phyloP scores from a whole-genome alignment of 176 grass and related monocot genomes.

The Avena eriantha region DNA sequence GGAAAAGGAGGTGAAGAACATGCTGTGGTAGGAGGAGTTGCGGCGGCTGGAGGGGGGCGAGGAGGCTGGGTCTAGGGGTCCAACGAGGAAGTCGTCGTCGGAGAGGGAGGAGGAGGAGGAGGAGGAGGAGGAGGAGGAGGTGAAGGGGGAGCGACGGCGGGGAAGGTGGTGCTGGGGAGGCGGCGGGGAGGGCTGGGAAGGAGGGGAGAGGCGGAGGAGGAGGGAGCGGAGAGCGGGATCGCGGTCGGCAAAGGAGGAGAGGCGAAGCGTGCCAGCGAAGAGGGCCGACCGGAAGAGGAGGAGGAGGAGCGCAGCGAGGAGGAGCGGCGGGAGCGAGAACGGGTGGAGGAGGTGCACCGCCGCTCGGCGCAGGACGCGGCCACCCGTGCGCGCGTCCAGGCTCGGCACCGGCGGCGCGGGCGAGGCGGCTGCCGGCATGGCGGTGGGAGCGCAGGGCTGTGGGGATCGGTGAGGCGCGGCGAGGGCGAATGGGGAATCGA shows the following conservation, averaged over 20 bases:
- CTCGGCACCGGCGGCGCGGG: slow-evolving; percentile 30
- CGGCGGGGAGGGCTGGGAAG: slow-evolving; percentile 35
- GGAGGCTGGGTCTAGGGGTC: slow-evolving; percentile 52
- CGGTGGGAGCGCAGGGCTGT: neutral
- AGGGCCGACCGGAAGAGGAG: slow-evolving; percentile 79
- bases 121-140: slow-evolving; percentile 58
- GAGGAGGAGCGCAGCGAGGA: slow-evolving; percentile 71
- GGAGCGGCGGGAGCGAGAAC: slow-evolving; percentile 63
- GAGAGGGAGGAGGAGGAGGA: slow-evolving; percentile 56
- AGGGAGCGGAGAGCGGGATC: slow-evolving; percentile 72
- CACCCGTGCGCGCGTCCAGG: slow-evolving; percentile 54
- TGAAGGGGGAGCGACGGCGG: slow-evolving; percentile 65
- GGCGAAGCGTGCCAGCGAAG: slow-evolving; percentile 67
- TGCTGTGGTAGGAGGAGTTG: slow-evolving; percentile 54
- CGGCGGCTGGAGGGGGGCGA: slow-evolving; percentile 46
- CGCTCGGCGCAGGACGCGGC: slow-evolving; percentile 55
- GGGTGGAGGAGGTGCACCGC: slow-evolving; percentile 55
- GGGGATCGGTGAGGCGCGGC: slow-evolving; percentile 37
- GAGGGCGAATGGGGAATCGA: slow-evolving; percentile 54
- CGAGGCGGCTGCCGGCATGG: slow-evolving; percentile 58
- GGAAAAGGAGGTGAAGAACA: slow-evolving; percentile 46
- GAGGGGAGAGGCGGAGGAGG: slow-evolving; percentile 65
- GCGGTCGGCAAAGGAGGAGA: slow-evolving; percentile 64
- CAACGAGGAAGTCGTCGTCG: slow-evolving; percentile 51
- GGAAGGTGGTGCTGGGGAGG: slow-evolving; percentile 45